Evolutionary conservation across 2,329 filamentous ascomycete species (phyloP), one percentile per base, ranked within the genome.

Genomic region (Trichoderma sp.): DNA sequence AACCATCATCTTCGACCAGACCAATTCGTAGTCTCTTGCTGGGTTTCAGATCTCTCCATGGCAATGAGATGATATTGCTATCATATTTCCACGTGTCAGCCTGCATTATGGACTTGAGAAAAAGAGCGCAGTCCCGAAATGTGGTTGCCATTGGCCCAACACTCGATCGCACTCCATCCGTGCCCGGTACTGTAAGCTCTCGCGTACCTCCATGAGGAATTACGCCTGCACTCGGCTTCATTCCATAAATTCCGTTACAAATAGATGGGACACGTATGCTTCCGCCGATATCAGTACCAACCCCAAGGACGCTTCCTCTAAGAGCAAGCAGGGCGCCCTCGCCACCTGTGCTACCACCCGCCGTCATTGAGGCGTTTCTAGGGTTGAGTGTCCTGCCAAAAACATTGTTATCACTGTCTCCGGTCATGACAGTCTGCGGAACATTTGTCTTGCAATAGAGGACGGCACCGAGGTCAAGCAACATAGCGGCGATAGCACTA

Each of bases 331-430:
- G 71, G 0, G 78, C 81, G 15, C 78, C 81, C 71, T 83, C 81
- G 7, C 81, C 82, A 2, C 82, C 82, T 0, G 81, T 81, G 28
- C 78, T 80, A 9, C 82, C 82, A 30, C 82, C 81, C 24, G 76
- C 76, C 1, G 79, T 78, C 56, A 79, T 75, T 21, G 77, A 73
- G 8, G 75, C 77, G 74, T 82, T 82, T 30, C 76, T 69, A 1
- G 82, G 81, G 65, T 83, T 83, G 15, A 76, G 30, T 0, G 81
- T 82, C 6, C 75, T 73, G 0, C 82, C 82, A 12, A 80, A 76
- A 57, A 83, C 77, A 70, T 82, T 80, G 73, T 81, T 78, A 15
- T 78, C 76, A 62, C 78, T 74, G 76, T 83, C 77, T 61, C 3
- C 73, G 3, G 75, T 72, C 75, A 78, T 75, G 11, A 78, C 26